Percentiles rank a stretch among this genome's conserved stretches.
phyloP scores from a whole-genome alignment of 225 moss, liverwort and hornwort species.

The Bryum argenteum region DNA sequence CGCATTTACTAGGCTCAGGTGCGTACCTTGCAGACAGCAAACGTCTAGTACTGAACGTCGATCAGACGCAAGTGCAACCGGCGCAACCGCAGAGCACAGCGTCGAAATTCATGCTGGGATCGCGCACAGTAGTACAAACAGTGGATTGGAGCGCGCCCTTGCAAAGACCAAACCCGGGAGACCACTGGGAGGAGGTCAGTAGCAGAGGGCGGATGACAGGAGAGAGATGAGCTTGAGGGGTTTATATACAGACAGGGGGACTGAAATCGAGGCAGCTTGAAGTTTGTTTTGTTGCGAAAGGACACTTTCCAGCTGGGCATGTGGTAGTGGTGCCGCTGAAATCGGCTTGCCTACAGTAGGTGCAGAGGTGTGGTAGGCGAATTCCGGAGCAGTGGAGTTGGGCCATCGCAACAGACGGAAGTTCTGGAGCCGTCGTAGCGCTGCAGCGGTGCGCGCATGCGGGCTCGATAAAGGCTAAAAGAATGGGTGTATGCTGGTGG shows the following conservation, averaged over 20 bases:
- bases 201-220: slow-evolving; percentile 26
- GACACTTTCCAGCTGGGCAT: slow-evolving; percentile 18
- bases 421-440: background rate
- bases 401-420: slow-evolving; percentile 3
- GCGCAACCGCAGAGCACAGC: slow-evolving; percentile 32
- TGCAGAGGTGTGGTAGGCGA: background rate
- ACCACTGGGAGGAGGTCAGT: background rate
- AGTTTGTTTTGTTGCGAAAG: slow-evolving; percentile 12
- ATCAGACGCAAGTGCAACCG: slow-evolving; percentile 16
- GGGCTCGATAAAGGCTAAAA: slow-evolving; percentile 17
- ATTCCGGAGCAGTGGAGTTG: background rate
- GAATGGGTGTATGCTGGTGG: slow-evolving; percentile 15
- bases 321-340: slow-evolving; percentile 5
- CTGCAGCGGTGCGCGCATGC: slow-evolving; percentile 11
- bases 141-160: background rate
- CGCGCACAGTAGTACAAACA: background rate
- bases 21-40: slow-evolving; percentile 21
- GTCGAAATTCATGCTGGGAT: slow-evolving; percentile 47
- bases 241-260: slow-evolving; percentile 18
- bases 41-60: background rate
- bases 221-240: background rate
- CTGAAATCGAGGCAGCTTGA: background rate
- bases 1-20: background rate
- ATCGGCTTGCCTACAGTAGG: slow-evolving; percentile 20
- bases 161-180: background rate